A percentile compares a stretch with the other conserved stretches of the same genome.
Evolutionary conservation across 371 early-diverging fungal genomes (phyloP).

Genomic region (Rhizopus stolonifer): DNA sequence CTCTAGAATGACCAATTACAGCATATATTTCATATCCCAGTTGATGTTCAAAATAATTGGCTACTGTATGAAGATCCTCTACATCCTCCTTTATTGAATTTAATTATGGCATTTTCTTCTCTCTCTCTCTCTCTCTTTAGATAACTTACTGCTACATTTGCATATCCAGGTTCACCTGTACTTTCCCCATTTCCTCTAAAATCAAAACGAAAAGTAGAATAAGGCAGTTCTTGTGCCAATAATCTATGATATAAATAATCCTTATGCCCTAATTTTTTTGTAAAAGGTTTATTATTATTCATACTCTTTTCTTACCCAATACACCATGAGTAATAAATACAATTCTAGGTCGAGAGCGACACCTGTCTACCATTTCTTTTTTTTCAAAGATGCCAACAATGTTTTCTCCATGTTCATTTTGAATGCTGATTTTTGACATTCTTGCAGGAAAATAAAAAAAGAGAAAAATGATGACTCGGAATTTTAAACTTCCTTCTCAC

Average conservation of each 20-base stretch:
- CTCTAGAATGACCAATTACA: constrained; percentile 58
- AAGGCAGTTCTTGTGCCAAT: constrained; percentile 51
- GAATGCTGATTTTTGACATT: constrained; percentile 33
- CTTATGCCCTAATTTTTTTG: constrained; percentile 48
- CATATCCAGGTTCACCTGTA: constrained; percentile 50
- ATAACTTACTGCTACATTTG: constrained; percentile 46
- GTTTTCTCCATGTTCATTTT: constrained; percentile 33
- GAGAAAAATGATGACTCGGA: neutral
- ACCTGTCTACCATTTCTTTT: constrained; percentile 19
- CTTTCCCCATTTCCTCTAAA: constrained; percentile 64
- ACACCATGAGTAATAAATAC: constrained; percentile 43
- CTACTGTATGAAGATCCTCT: constrained; percentile 56
- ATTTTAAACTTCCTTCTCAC: no score
- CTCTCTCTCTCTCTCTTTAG: neutral
- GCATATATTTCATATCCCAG: constrained; percentile 58
- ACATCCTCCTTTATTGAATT: constrained; percentile 43
- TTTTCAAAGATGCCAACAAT: constrained; percentile 46
- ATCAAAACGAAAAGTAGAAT: constrained; percentile 60
- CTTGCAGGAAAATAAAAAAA: constrained; percentile 1
- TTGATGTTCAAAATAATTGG: constrained; percentile 50
- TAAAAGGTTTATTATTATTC: neutral
- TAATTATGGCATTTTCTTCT: neutral
- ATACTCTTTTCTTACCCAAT: constrained; percentile 23
- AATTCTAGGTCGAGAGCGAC: constrained; percentile 24
- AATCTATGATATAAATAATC: constrained; percentile 61